Evolutionary conservation across 257 asterid species (phyloP).

Genomic region (Nicotiana knightiana): DNA sequence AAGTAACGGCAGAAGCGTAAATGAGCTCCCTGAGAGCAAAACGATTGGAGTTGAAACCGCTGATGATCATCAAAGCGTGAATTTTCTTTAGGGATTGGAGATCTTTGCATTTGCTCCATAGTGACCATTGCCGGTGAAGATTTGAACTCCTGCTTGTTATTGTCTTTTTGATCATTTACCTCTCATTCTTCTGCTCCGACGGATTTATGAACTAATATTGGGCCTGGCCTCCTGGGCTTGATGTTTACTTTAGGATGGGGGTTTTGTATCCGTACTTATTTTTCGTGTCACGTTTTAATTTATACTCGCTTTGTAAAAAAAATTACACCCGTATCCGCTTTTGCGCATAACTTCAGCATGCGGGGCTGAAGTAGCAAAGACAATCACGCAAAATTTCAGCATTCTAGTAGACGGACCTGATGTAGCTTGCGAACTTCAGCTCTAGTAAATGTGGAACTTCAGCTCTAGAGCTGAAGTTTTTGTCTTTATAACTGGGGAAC

Average conservation of each 20-base stretch:
- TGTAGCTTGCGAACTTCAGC: too few species aligned
- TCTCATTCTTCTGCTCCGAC: background rate
- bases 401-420: too few species aligned
- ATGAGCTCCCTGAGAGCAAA: conserved; percentile 42
- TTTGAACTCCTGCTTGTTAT: conserved; percentile 26
- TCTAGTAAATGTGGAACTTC: too few species aligned
- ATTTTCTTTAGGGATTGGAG: conserved; percentile 39
- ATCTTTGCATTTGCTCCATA: conserved; percentile 48
- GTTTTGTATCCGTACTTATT: too few species aligned
- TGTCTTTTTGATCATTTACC: conserved; percentile 39
- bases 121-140: conserved; percentile 25
- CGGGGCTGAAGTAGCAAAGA: too few species aligned
- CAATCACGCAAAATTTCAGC: too few species aligned
- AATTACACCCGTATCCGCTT: too few species aligned
- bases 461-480: too few species aligned
- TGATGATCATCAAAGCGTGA: conserved; percentile 40
- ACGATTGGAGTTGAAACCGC: conserved; percentile 32
- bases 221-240: background rate
- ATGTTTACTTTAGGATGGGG: background rate
- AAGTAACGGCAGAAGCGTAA: conserved; percentile 30
- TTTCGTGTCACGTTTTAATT: too few species aligned
- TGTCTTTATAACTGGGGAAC: too few species aligned
- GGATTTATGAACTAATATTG: background rate
- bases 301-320: too few species aligned
- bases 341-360: too few species aligned